These are phyloP conservation scores for Paramyrothecium sp. DNA, from an alignment of 2,329 filamentous ascomycete genomes.

Conservation along the genomic window DNA sequence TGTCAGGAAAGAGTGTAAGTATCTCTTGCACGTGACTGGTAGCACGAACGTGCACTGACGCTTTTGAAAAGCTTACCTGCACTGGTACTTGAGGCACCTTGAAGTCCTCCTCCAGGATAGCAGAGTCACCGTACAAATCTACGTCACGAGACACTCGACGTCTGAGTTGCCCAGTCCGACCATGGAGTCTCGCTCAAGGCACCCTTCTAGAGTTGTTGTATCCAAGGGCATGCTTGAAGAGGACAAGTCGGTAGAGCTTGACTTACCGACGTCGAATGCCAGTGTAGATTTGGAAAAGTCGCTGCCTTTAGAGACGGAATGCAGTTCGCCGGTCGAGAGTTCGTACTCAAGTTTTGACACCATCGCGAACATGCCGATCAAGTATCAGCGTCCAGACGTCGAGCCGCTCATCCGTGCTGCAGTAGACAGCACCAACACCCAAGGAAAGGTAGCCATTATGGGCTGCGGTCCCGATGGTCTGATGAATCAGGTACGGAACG, in stretches of 20 bases:
- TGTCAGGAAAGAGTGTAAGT: conserved; percentile 33
- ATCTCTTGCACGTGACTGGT: not conserved
- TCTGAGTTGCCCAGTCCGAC: conserved; percentile 7
- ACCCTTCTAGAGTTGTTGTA: not conserved
- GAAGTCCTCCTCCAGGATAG: conserved; percentile 24
- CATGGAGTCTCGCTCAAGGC: conserved; percentile 4
- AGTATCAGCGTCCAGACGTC: conserved; percentile 35
- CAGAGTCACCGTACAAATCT: conserved; percentile 29
- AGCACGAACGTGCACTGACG: not conserved
- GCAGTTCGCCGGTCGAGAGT: conserved; percentile 5
- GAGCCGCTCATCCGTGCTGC: conserved; percentile 28
- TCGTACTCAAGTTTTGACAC: conserved; percentile 2
- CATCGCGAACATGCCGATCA: conserved; percentile 19
- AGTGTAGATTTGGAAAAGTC: conserved; percentile 14
- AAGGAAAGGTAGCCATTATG: conserved; percentile 38
- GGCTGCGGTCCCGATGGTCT: conserved; percentile 45
- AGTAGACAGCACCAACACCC: conserved; percentile 21
- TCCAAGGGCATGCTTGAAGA: not conserved
- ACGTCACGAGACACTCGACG: conserved; percentile 27
- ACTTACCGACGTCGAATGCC: not conserved
- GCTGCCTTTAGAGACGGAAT: conserved; percentile 13
- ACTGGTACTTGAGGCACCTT: conserved; percentile 37
- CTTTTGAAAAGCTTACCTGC: conserved; percentile 26
- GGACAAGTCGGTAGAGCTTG: not conserved
- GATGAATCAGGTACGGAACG: conserved; percentile 40